phyloP scores from a whole-genome alignment of 179 eudicot genomes.

The Corrigiola litoralis region DNA sequence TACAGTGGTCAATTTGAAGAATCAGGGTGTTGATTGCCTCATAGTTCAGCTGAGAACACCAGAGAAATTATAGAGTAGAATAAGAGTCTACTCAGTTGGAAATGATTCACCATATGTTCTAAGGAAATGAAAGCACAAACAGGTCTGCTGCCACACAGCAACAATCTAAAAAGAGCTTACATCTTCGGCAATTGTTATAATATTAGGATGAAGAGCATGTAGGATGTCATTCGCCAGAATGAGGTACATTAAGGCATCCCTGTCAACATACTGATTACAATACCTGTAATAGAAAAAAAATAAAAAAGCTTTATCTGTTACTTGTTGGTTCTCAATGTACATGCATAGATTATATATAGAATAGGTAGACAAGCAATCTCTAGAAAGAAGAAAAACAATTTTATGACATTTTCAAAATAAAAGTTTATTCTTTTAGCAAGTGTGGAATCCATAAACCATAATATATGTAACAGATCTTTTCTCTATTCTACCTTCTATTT shows the following conservation, averaged over 20 bases:
- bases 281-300: constrained; percentile 80
- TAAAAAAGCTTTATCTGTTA: constrained; percentile 11
- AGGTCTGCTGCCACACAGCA: constrained; percentile 6
- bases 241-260: constrained; percentile 81
- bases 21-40: neutral
- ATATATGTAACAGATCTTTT: neutral
- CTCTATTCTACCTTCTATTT: neutral
- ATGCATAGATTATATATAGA: too few species aligned
- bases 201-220: constrained; percentile 81
- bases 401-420: too few species aligned
- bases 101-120: neutral
- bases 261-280: constrained; percentile 95
- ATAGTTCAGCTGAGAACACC: neutral
- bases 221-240: constrained; percentile 85
- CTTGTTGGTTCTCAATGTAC: too few species aligned
- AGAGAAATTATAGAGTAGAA: neutral
- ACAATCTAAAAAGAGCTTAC: constrained; percentile 41
- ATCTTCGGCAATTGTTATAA: constrained; percentile 96
- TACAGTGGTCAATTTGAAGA: constrained; percentile 9
- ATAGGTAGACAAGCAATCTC: too few species aligned
- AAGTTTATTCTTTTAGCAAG: too few species aligned
- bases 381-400: too few species aligned
- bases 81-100: neutral
- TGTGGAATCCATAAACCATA: neutral
- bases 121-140: neutral